Conservation (phyloP, 306 rosid species). For the Glycine soja region DNA sequence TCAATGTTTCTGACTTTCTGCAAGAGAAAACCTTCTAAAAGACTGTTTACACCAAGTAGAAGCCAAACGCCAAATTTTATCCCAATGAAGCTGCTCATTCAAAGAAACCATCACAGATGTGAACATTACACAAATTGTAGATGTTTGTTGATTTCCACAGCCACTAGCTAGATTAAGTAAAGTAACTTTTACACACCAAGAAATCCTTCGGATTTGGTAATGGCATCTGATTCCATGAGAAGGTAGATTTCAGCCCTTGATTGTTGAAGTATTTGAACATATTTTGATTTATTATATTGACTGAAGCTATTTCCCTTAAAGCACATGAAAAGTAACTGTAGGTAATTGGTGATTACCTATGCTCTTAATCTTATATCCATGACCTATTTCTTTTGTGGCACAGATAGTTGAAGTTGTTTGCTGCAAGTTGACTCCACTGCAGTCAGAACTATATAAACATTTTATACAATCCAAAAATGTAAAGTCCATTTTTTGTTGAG, state of each 20-base stretch:
- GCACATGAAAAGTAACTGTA: slow-evolving; percentile 17
- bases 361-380: slow-evolving; percentile 38
- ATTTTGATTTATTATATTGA: slow-evolving; percentile 20
- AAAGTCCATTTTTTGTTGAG: slow-evolving; percentile 52
- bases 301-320: slow-evolving; percentile 5
- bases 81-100: slow-evolving; percentile 10
- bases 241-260: slow-evolving; percentile 4
- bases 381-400: slow-evolving; percentile 45
- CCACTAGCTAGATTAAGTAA: slow-evolving; percentile 24
- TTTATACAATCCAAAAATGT: slow-evolving; percentile 92
- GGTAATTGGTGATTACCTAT: slow-evolving; percentile 33
- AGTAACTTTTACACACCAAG: background rate
- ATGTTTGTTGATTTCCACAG: slow-evolving; percentile 39
- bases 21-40: slow-evolving; percentile 6
- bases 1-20: background rate
- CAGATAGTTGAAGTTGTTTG: slow-evolving; percentile 98
- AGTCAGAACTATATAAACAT: slow-evolving; percentile 87
- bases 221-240: slow-evolving; percentile 30
- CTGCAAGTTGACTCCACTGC: slow-evolving; percentile 95
- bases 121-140: slow-evolving; percentile 13
- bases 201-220: slow-evolving; percentile 32
- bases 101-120: background rate
- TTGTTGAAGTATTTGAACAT: slow-evolving; percentile 31
- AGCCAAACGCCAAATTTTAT: background rate
- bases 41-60: slow-evolving; percentile 18